Conservation (phyloP, 1,284 basidiomycete genomes). For the Ustilago trichophora region DNA sequence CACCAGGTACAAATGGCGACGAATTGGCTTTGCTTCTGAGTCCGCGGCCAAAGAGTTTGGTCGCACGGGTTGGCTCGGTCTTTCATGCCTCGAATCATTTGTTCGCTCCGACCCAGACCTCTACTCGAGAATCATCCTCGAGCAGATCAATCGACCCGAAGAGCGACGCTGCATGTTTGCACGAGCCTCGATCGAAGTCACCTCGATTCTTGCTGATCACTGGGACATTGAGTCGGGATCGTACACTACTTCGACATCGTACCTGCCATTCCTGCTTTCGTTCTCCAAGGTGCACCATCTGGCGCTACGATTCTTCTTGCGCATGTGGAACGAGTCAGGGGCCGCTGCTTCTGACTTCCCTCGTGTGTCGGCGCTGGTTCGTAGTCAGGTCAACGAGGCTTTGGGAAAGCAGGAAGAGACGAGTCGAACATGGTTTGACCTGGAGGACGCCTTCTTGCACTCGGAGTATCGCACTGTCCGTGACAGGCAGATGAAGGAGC, state of each 20-base stretch:
- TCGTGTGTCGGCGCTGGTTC: conserved; percentile 81
- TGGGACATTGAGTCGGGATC: conserved; percentile 51
- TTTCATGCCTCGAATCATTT: conserved; percentile 79
- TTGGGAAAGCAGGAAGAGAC: conserved; percentile 77
- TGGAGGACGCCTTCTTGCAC: conserved; percentile 84
- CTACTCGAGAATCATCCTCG: conserved; percentile 85
- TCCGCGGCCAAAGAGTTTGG: conserved; percentile 82
- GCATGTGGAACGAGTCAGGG: conserved; percentile 94
- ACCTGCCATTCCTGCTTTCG: conserved; percentile 89
- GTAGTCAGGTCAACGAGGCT: conserved; percentile 74
- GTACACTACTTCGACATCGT: conserved; percentile 83
- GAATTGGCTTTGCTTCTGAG: conserved; percentile 81
- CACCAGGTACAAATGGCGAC: conserved; percentile 75
- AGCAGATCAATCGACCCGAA: conserved; percentile 81
- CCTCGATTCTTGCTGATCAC: conserved; percentile 70
- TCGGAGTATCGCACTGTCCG: conserved; percentile 86
- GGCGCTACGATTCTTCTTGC: conserved; percentile 85
- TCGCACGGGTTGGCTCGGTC: conserved; percentile 76
- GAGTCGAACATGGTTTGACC: conserved; percentile 76
- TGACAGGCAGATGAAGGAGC: conserved; percentile 90
- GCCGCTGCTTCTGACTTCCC: conserved; percentile 75
- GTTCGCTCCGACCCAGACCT: conserved; percentile 78
- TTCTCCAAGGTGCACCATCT: conserved; percentile 81
- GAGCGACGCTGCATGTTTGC: conserved; percentile 86
- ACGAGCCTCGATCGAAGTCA: conserved; percentile 84